Percentiles rank a stretch among this genome's conserved stretches.
Conservation (phyloP, 2,329 filamentous ascomycete species). For the Kalmusia sp. region DNA sequence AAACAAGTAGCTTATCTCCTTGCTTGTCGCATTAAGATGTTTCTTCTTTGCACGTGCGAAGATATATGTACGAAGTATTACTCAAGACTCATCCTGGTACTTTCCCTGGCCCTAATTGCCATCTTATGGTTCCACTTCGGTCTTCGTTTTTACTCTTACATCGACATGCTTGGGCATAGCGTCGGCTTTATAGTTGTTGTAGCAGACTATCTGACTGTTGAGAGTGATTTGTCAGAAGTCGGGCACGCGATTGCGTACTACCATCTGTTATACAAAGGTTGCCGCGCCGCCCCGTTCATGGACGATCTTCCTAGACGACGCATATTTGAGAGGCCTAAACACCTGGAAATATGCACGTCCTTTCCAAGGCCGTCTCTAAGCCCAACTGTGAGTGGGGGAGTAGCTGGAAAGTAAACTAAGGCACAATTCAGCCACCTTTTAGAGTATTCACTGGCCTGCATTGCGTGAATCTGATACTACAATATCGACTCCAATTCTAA, state of each 20-base stretch:
- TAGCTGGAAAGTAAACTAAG: no score
- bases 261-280: no score
- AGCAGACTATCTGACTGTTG: conserved; percentile 4
- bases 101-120: conserved; percentile 6
- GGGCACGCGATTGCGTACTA: background rate
- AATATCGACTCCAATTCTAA: no score
- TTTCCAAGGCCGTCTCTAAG: no score
- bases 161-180: background rate
- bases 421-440: no score
- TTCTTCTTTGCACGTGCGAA: conserved; percentile 13
- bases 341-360: no score
- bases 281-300: no score
- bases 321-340: no score
- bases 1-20: conserved; percentile 11
- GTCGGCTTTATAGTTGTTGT: background rate
- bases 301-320: no score
- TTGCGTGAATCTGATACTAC: no score
- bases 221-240: conserved; percentile 10
- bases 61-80: conserved; percentile 20
- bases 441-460: no score
- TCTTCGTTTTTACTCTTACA: background rate
- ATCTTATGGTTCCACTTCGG: conserved; percentile 13
- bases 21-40: conserved; percentile 1
- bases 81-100: conserved; percentile 10
- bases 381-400: no score